These are phyloP conservation scores for Parmelia sp. DNA, from an alignment of 495 filamentous ascomycete species.

Conservation along the genomic window DNA sequence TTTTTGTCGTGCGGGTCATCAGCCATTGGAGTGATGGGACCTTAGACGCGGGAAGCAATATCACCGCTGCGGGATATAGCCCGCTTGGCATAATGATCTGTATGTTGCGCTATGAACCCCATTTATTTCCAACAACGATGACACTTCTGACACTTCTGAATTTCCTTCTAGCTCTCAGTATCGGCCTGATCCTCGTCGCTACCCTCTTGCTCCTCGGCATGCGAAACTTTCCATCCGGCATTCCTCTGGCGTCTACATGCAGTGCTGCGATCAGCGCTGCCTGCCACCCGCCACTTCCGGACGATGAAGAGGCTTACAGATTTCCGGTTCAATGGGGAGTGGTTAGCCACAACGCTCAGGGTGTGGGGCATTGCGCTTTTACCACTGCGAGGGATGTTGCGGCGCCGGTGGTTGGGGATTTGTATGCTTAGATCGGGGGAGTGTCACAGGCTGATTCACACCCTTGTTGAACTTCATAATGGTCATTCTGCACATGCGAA, in stretches of 20 bases:
- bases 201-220: constrained; percentile 25
- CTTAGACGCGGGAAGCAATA: background rate
- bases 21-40: background rate
- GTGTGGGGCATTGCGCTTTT: too few species aligned
- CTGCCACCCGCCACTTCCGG: constrained; percentile 33
- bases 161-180: constrained; percentile 12
- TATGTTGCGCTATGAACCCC: background rate
- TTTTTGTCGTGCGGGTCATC: constrained; percentile 14
- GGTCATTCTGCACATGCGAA: background rate
- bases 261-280: constrained; percentile 45
- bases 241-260: constrained; percentile 39
- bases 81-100: constrained; percentile 3
- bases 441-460: too few species aligned
- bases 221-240: constrained; percentile 28
- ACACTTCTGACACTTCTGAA: background rate
- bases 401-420: too few species aligned
- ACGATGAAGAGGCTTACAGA: background rate
- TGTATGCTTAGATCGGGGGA: too few species aligned
- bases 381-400: too few species aligned
- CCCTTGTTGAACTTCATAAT: background rate
- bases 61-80: constrained; percentile 1
- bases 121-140: background rate
- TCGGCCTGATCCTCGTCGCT: constrained; percentile 30
- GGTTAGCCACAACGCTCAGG: too few species aligned
- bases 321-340: too few species aligned